These are phyloP conservation scores for Clarkia xantiana DNA, from an alignment of 345 rosid genomes.

Conservation along the genomic window DNA sequence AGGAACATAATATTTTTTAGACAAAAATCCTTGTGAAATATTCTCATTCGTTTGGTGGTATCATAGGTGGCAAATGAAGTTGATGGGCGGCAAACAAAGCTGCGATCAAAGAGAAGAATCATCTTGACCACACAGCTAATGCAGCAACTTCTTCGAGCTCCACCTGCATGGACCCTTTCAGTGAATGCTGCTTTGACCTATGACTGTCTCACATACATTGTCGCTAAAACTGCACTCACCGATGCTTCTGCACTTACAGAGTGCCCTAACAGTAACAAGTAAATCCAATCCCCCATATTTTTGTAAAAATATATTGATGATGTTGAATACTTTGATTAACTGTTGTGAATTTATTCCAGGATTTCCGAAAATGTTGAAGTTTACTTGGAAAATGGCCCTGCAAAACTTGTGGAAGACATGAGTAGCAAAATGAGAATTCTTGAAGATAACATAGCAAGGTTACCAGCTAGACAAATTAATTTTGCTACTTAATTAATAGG, in stretches of 20 bases:
- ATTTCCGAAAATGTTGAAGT: constrained; percentile 19
- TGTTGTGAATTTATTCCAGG: constrained; percentile 13
- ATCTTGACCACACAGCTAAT: constrained; percentile 46
- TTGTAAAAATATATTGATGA: too few relatives aligned
- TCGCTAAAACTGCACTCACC: constrained; percentile 40
- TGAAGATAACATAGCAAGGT: constrained; percentile 46
- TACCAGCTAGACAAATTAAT: background rate
- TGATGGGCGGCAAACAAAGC: constrained; percentile 21
- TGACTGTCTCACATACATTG: constrained; percentile 26
- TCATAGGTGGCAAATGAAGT: constrained; percentile 32
- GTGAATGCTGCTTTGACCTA: constrained; percentile 27
- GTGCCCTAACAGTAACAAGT: constrained; percentile 10
- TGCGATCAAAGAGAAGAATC: constrained; percentile 54
- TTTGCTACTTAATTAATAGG: too few relatives aligned
- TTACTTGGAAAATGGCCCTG: constrained; percentile 8
- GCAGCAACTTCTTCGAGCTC: constrained; percentile 47
- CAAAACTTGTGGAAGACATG: constrained; percentile 28
- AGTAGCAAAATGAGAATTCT: constrained; percentile 34
- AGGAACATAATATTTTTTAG: background rate
- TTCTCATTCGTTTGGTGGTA: constrained; percentile 6
- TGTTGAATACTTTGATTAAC: background rate
- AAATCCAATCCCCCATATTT: constrained; percentile 1
- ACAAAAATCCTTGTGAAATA: background rate
- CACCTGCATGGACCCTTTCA: constrained; percentile 29
- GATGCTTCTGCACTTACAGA: constrained; percentile 35